phyloP scores from a whole-genome alignment of 2,329 filamentous ascomycete genomes.

The Cladobotryum protrusum region DNA sequence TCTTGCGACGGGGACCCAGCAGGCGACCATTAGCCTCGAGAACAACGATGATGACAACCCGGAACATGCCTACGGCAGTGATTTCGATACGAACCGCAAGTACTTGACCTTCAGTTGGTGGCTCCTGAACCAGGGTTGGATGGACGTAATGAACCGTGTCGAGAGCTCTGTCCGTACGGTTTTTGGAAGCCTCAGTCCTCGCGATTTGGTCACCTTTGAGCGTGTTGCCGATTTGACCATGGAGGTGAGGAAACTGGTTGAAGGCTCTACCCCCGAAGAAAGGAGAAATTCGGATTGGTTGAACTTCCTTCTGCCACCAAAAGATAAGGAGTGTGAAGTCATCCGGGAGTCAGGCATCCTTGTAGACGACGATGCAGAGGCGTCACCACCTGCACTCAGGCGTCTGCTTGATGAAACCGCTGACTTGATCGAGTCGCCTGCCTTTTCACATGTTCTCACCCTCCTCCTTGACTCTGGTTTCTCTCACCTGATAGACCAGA shows the following conservation, averaged over 20 bases:
- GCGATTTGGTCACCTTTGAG: conserved; percentile 79
- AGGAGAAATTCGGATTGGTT: conserved; percentile 62
- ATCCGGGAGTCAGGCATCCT: conserved; percentile 79
- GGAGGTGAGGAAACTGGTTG: conserved; percentile 77
- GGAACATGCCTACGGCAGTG: conserved; percentile 78
- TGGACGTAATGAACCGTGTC: conserved; percentile 73
- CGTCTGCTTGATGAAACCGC: conserved; percentile 91
- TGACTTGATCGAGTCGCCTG: conserved; percentile 88
- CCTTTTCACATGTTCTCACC: conserved; percentile 80
- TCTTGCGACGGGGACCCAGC: conserved; percentile 67
- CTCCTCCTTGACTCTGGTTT: conserved; percentile 84
- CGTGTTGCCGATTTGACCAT: conserved; percentile 73
- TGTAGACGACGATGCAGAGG: conserved; percentile 37
- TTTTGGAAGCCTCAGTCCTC: conserved; percentile 81
- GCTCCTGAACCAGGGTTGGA: conserved; percentile 87
- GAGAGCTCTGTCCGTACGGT: conserved; percentile 81
- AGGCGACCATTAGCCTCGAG: conserved; percentile 79
- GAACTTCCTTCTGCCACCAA: conserved; percentile 72
- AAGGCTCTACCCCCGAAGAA: conserved; percentile 50
- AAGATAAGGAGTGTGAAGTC: conserved; percentile 73
- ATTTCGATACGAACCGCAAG: conserved; percentile 91
- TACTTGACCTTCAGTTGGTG: conserved; percentile 98
- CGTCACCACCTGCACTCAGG: conserved; percentile 58
- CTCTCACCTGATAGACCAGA: conserved; percentile 73
- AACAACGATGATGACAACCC: conserved; percentile 86